Evolutionary conservation across 495 filamentous ascomycete species (phyloP).

Genomic region (Lasiosphaeriaceae sp.): DNA sequence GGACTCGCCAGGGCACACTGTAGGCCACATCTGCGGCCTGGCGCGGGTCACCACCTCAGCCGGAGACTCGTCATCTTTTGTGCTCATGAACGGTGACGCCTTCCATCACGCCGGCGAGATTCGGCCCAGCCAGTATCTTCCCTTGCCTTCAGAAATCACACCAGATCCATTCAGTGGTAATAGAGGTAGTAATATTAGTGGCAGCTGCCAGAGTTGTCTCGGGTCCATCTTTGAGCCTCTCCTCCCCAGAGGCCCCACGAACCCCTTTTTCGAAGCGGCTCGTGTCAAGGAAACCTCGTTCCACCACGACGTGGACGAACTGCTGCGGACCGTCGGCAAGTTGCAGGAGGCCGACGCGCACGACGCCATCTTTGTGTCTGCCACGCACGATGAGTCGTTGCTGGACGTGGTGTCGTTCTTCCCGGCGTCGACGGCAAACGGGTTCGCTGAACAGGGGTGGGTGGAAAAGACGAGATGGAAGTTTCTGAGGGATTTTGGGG

Average conservation of each 20-base stretch:
- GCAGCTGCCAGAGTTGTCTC: slow-evolving; percentile 12
- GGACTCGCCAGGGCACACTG: slow-evolving; percentile 52
- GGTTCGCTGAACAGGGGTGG: slow-evolving; percentile 50
- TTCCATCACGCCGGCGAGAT: slow-evolving; percentile 52
- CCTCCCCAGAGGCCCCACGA: slow-evolving; percentile 18
- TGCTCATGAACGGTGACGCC: slow-evolving; percentile 54
- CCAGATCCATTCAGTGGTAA: slow-evolving; percentile 33
- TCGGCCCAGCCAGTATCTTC: slow-evolving; percentile 47
- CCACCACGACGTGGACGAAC: slow-evolving; percentile 24
- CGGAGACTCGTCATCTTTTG: slow-evolving; percentile 40
- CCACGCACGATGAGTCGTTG: slow-evolving; percentile 52
- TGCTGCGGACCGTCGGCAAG: slow-evolving; percentile 37
- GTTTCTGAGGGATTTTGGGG: slow-evolving; percentile 54
- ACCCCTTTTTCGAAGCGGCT: slow-evolving; percentile 36
- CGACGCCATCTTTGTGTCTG: slow-evolving; percentile 47
- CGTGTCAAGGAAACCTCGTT: neutral
- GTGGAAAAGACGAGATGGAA: slow-evolving; percentile 46
- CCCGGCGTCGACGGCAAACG: slow-evolving; percentile 44
- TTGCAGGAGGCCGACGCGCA: slow-evolving; percentile 48
- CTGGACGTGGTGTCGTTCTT: slow-evolving; percentile 47
- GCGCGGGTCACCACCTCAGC: slow-evolving; percentile 42
- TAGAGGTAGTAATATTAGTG: too few relatives aligned
- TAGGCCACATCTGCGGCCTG: slow-evolving; percentile 55
- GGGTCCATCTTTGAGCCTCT: slow-evolving; percentile 39
- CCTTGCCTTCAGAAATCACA: slow-evolving; percentile 41